Evolutionary conservation across 164 flowering plant genomes (phyloP).

Genomic region (Sextonia rubra): DNA sequence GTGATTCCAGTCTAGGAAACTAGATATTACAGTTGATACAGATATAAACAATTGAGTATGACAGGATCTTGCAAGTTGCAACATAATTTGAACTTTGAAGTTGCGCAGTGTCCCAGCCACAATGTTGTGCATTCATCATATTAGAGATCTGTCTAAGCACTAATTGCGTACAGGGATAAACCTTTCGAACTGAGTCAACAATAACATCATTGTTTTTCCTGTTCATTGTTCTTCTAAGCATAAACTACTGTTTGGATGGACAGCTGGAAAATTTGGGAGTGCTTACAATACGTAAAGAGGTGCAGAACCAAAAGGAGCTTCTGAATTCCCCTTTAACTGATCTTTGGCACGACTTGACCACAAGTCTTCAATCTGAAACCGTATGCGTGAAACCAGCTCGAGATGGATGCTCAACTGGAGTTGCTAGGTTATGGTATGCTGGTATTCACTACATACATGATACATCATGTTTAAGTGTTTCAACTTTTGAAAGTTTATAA

Average conservation of each 20-base stretch:
- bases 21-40: background rate
- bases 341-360: conserved; percentile 58
- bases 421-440: conserved; percentile 75
- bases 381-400: conserved; percentile 84
- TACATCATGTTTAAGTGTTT: background rate
- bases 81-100: too few relatives aligned
- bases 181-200: too few relatives aligned
- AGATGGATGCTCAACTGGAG: conserved; percentile 98
- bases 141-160: too few relatives aligned
- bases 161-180: too few relatives aligned
- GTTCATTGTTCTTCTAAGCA: background rate
- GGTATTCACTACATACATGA: background rate
- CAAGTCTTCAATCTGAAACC: conserved; percentile 59
- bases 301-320: conserved; percentile 50
- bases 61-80: too few relatives aligned
- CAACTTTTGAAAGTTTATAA: background rate
- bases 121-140: too few relatives aligned
- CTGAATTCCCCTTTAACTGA: conserved; percentile 31
- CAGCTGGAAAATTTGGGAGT: conserved; percentile 67
- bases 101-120: too few relatives aligned
- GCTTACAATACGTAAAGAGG: conserved; percentile 73
- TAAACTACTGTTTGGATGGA: conserved; percentile 9
- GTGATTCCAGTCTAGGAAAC: background rate
- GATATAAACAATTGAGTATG: too few relatives aligned
- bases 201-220: background rate